A percentile compares a stretch with the other conserved stretches of the same genome.
Evolutionary conservation across 805 yeast species (phyloP).

Genomic region (Candida jianshihensis): DNA sequence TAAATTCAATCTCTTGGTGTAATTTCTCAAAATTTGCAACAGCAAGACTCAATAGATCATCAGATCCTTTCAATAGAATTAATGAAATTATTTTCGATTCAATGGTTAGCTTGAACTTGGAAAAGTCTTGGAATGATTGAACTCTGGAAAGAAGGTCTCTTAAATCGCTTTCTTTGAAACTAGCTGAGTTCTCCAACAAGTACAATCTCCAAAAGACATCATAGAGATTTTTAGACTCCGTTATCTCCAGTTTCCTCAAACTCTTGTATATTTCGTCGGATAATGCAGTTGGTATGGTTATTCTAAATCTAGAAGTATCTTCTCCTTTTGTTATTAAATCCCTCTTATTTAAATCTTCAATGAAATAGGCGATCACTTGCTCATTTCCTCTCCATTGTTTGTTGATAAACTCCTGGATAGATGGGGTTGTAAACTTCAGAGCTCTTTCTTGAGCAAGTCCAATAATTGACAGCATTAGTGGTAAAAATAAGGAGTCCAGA

Average conservation of each 20-base stretch:
- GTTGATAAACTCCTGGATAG: slow-evolving; percentile 42
- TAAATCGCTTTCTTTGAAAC: slow-evolving; percentile 16
- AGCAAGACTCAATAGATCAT: slow-evolving; percentile 3
- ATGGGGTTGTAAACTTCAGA: slow-evolving; percentile 34
- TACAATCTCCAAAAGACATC: slow-evolving; percentile 48
- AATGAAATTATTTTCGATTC: slow-evolving; percentile 13
- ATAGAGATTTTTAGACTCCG: slow-evolving; percentile 17
- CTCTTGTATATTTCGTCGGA: slow-evolving; percentile 5
- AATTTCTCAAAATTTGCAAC: slow-evolving; percentile 11
- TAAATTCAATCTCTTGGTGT: slow-evolving; percentile 14
- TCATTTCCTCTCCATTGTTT: slow-evolving; percentile 31
- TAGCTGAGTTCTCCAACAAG: slow-evolving; percentile 32
- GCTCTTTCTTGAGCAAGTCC: slow-evolving; percentile 38
- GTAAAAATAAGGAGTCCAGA: slow-evolving; percentile 31
- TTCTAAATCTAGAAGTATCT: slow-evolving; percentile 8
- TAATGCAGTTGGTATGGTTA: slow-evolving; percentile 13
- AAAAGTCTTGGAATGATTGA: not conserved
- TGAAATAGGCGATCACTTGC: slow-evolving; percentile 34
- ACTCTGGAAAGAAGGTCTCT: slow-evolving; percentile 2
- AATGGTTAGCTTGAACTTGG: slow-evolving; percentile 11
- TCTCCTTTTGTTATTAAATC: slow-evolving; percentile 14
- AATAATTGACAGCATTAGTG: slow-evolving; percentile 41
- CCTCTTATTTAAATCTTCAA: slow-evolving; percentile 29
- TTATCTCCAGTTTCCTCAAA: slow-evolving; percentile 3
- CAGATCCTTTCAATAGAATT: slow-evolving; percentile 4